Conservation (phyloP, 2,329 filamentous ascomycete species). For the Paradendryphiella salina region DNA sequence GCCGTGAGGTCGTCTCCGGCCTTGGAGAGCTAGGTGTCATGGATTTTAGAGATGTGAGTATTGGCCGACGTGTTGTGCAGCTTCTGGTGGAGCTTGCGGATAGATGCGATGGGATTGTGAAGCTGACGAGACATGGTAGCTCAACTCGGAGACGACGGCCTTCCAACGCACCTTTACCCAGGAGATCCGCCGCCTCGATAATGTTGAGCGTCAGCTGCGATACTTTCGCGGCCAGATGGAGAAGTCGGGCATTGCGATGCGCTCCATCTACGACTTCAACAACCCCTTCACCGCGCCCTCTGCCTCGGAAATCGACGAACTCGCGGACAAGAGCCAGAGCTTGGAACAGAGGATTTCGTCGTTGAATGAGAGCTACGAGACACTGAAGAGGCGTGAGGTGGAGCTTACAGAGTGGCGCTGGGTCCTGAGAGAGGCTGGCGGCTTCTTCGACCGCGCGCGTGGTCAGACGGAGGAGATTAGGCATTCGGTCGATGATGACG, state of each 20-base stretch:
- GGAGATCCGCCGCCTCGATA: conserved; percentile 95
- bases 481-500: conserved; percentile 78
- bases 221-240: conserved; percentile 98
- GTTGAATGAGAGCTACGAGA: conserved; percentile 97
- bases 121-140: conserved; percentile 57
- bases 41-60: conserved; percentile 91
- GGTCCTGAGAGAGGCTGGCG: conserved; percentile 93
- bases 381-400: conserved; percentile 94
- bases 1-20: conserved; percentile 94
- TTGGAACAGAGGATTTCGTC: conserved; percentile 89
- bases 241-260: conserved; percentile 81
- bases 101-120: conserved; percentile 19
- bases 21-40: conserved; percentile 94
- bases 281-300: conserved; percentile 85
- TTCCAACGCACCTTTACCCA: conserved; percentile 98
- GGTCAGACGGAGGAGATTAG: conserved; percentile 97
- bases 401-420: conserved; percentile 98
- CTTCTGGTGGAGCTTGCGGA: conserved; percentile 18
- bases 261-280: conserved; percentile 87
- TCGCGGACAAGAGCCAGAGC: conserved; percentile 87
- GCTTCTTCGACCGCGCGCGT: conserved; percentile 95
- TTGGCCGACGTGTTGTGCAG: conserved; percentile 9
- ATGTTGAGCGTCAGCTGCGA: conserved; percentile 94
- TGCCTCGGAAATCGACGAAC: conserved; percentile 93
- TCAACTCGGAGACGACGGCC: conserved; percentile 89